Base-by-base conservation (phyloP, 768 basidiomycete species). In the Termitomyces sp. region DNA sequence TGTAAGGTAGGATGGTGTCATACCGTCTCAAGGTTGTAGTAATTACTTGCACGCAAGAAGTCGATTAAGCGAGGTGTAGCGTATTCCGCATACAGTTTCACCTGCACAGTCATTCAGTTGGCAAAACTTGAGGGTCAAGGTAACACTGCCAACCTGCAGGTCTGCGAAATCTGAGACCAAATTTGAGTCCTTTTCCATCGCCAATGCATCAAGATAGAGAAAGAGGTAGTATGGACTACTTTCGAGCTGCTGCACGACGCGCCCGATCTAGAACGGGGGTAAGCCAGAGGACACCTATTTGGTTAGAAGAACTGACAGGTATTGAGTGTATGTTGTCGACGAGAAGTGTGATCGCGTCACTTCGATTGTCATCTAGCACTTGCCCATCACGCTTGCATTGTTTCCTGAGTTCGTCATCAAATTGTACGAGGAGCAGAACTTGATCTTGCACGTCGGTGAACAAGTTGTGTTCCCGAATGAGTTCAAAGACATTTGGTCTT, bases 241-340 rank as follows among this genome's bases (percentile, higher is more conserved):
- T 57, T 84, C 80, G 21, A 99, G 77, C 67, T 98, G 96, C 53
- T 87, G 81, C 9, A 98, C 91, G 0, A 98, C 96, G 24, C 91
- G 79, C 12, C 81, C 80, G 41, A 93, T 87, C 96, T 98, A 62
- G 5, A 40, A n/a, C 5, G 48, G 22, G 21, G 2, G 19, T 17
- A 54, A 57, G 17, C 45, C 41, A 7, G 12, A 32, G 12, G 1
- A 22, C 14, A 21, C 17, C 38, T 38, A 2, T n/a, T 5, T 2
- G 32, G 35, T 37, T 12, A 37, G 22, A 21, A 22, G 3, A 30
- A 24, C 85, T 59, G 54, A 94, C 96, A 4, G 95, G 93, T 65
- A 99, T 98, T 14, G 96, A 96, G 66, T 98, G 91, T 0, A 90
- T 90, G 64, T 98, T 93, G 60, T 98, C 87, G 15, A 98, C 94